These are phyloP conservation scores for Wickerhamomyces sp. DNA, from an alignment of 1,139 yeast genomes.

Conservation along the genomic window DNA sequence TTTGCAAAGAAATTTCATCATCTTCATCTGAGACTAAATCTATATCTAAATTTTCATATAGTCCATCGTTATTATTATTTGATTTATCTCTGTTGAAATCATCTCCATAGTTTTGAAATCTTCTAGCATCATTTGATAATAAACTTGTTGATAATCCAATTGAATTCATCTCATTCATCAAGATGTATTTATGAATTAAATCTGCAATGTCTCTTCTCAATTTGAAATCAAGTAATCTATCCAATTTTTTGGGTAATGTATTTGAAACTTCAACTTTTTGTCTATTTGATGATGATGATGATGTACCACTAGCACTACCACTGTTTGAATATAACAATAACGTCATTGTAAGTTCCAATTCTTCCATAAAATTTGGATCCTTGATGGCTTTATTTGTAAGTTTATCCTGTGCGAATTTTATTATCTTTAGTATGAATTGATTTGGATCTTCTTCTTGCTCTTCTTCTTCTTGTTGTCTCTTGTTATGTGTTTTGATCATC, in stretches of 20 bases:
- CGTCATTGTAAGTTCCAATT: conserved; percentile 69
- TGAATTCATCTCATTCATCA: conserved; percentile 16
- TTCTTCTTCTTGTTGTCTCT: conserved; percentile 32
- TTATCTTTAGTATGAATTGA: conserved; percentile 48
- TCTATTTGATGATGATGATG: background rate
- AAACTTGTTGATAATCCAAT: background rate
- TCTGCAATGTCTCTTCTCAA: conserved; percentile 54
- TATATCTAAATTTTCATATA: conserved; percentile 7
- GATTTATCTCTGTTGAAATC: conserved; percentile 1
- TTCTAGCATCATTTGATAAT: background rate
- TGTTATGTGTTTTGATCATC: conserved; percentile 41
- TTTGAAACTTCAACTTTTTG: background rate
- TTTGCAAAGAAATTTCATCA: too few relatives aligned
- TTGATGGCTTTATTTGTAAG: conserved; percentile 52
- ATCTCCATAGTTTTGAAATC: conserved; percentile 2
- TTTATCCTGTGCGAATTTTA: conserved; percentile 57
- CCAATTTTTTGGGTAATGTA: conserved; percentile 48
- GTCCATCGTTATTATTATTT: conserved; percentile 3
- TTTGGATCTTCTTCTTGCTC: conserved; percentile 25
- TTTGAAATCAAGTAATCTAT: conserved; percentile 46
- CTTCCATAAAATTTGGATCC: conserved; percentile 48
- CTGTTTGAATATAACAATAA: conserved; percentile 40
- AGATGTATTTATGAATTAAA: conserved; percentile 44
- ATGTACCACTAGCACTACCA: too few relatives aligned
- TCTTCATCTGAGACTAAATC: conserved; percentile 8